Evolutionary conservation across 805 yeast species (phyloP), one percentile per base, ranked within the genome.

Genomic region (Barnettozyma salicaria): DNA sequence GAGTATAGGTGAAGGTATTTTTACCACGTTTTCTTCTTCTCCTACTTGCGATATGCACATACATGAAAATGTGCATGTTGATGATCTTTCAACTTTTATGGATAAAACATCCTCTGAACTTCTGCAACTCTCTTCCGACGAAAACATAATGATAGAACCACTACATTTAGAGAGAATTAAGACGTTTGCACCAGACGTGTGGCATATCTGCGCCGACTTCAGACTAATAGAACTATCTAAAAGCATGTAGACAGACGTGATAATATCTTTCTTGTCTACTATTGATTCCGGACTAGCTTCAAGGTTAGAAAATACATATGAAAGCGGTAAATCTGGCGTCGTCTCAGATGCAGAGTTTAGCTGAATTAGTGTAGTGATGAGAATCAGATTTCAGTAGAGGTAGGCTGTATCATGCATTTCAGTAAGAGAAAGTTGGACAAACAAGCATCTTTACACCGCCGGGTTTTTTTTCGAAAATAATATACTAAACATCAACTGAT

Each of bases 151-250:
- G 19, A 20, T 42, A 2, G 18, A 18, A n/a, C 45, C 50, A 5
- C 19, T 28, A 1, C 78, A 74, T 42, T 42, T 79, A 8, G 86
- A 82, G 44, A 72, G 64, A 46, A 83, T 87, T 38, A 87, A 86
- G 60, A 82, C 90, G 0, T 86, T 78, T 66, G 94, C 95, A 0
- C 96, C 96, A 0, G 90, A 81, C 33, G 77, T 87, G 2, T 80
- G 84, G 80, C 96, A 86, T 48, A 62, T 83, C 2, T 83, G 84
- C 31, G 63, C 70, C 3, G 81, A 76, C 32, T 38, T 47, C 14
- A 27, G 19, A 19, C 23, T 39, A 5, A 21, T 23, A 18, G 22
- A 22, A 29, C 20, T 13, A 16, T 23, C 5, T n/a, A 27, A 7
- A 19, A 32, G 5, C 14, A 20, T 21, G 24, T 17, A 16, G 10